phyloP scores from a whole-genome alignment of 306 rosid species.

The Myrica gale region DNA sequence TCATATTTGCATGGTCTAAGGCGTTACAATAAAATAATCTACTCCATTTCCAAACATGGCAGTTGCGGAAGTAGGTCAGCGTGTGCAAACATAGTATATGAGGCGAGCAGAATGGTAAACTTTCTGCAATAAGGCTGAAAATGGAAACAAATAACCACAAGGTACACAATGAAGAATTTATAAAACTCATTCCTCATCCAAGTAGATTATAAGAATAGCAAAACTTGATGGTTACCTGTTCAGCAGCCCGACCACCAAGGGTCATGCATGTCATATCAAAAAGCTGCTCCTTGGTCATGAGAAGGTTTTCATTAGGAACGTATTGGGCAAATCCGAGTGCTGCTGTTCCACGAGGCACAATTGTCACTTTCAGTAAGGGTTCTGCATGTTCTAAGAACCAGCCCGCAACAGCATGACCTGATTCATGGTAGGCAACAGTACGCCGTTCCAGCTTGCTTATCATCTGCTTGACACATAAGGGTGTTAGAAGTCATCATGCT shows the following conservation, averaged over 20 bases:
- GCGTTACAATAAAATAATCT: background rate
- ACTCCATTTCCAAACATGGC: background rate
- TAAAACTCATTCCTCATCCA: background rate
- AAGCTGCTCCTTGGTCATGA: constrained; percentile 93
- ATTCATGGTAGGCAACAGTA: constrained; percentile 93
- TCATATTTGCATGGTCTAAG: background rate
- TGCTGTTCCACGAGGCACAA: constrained; percentile 96
- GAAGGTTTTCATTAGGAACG: constrained; percentile 89
- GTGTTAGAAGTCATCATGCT: constrained; percentile 17
- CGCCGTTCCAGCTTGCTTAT: constrained; percentile 89
- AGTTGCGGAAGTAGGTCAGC: background rate
- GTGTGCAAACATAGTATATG: background rate
- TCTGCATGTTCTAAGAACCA: constrained; percentile 94
- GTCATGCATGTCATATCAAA: constrained; percentile 94
- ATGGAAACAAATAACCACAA: background rate
- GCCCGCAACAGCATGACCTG: constrained; percentile 94
- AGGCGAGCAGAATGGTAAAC: background rate
- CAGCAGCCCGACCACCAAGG: constrained; percentile 97
- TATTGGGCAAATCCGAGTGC: constrained; percentile 98
- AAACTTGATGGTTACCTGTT: constrained; percentile 54
- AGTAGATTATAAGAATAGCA: background rate
- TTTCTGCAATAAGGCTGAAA: background rate
- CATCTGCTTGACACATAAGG: constrained; percentile 51
- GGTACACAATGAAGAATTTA: background rate
- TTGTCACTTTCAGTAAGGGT: constrained; percentile 86